Base-by-base conservation (phyloP, 805 yeast species). In the Komagataella pseudopastoris region DNA sequence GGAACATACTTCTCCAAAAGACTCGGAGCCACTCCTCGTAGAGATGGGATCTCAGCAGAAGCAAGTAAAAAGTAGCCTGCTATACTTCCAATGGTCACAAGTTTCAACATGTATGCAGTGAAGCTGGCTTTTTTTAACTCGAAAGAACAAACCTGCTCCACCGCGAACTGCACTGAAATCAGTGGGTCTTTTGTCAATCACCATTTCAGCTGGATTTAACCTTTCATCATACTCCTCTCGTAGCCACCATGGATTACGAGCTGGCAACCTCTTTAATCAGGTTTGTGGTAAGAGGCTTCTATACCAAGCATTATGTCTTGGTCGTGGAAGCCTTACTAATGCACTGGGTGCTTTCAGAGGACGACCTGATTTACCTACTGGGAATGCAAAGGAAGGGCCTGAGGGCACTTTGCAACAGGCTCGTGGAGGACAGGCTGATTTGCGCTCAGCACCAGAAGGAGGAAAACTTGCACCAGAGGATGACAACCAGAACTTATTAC, bases 301-400 rank as follows among this genome's bases (percentile, higher is more conserved):
- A 90, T 62, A 83, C 88, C 43, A 80, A 82, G 36, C 83, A 87
- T n/a, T 85, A 85, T 57, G 83, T 90, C 45, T 74, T 91, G 47
- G 82, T 91, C 6, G 65, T 93, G 56, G 99, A 91, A 66, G 96
- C 97, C 1, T 71, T 91, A 5, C 66, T 91, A 45, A 77, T 85
- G 59, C 99, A 91, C 66, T 83, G 90, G 14, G 96, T 91, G 6
- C 74, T 91, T 30, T 84, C 90, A 17, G 99, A 93, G 66, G 97
- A 91, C 55, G 99, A 93, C 66, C 71, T 93, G 62, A 78, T 85
- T 30, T 82, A 79, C 60, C 71, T 93, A 50, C 71, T 91, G 47
- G 90, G 93, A 18, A 81, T 93, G 58, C 88, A 88, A 58, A 76
- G 89, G 51, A 91, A 91, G 60, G 96, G 88, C 60, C 73, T 93